phyloP scores from a whole-genome alignment of 2,329 filamentous ascomycete genomes.

The Claviceps maximensis region DNA sequence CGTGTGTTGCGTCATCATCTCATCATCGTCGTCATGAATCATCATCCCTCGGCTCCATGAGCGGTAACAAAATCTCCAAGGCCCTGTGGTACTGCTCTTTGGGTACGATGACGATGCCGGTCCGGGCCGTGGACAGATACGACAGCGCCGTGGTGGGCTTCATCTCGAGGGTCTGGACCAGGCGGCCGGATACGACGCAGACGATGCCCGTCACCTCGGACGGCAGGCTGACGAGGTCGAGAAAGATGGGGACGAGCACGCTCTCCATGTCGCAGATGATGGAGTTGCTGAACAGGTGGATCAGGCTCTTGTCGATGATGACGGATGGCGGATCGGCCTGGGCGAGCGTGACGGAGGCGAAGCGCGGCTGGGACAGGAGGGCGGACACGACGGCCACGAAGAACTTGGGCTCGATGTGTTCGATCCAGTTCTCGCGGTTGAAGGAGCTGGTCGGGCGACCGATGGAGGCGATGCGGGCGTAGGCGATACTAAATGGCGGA shows the following conservation, averaged over 20 bases:
- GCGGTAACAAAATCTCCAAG: conserved; percentile 51
- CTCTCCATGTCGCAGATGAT: conserved; percentile 63
- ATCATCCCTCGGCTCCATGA: conserved; percentile 33
- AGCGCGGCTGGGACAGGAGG: conserved; percentile 48
- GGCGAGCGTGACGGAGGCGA: conserved; percentile 62
- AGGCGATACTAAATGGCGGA: conserved; percentile 25
- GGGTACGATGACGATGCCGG: conserved; percentile 78
- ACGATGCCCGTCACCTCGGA: conserved; percentile 89
- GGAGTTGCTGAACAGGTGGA: conserved; percentile 55
- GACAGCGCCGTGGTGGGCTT: conserved; percentile 59
- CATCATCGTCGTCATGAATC: too few species aligned
- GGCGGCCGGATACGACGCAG: conserved; percentile 74
- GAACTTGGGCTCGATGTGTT: conserved; percentile 48
- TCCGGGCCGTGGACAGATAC: conserved; percentile 78
- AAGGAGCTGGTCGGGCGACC: conserved; percentile 26
- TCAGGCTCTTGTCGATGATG: conserved; percentile 54
- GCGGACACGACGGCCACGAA: conserved; percentile 51
- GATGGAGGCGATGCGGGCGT: conserved; percentile 23
- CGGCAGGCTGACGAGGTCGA: conserved; percentile 70
- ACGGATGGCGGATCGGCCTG: conserved; percentile 62
- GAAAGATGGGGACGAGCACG: conserved; percentile 69
- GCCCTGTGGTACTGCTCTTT: conserved; percentile 62
- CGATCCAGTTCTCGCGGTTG: conserved; percentile 35
- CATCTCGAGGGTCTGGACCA: conserved; percentile 58
- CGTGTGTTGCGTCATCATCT: too few species aligned